Base-by-base conservation (phyloP, 1,284 basidiomycete genomes). In the Ceratobasidium sp. region DNA sequence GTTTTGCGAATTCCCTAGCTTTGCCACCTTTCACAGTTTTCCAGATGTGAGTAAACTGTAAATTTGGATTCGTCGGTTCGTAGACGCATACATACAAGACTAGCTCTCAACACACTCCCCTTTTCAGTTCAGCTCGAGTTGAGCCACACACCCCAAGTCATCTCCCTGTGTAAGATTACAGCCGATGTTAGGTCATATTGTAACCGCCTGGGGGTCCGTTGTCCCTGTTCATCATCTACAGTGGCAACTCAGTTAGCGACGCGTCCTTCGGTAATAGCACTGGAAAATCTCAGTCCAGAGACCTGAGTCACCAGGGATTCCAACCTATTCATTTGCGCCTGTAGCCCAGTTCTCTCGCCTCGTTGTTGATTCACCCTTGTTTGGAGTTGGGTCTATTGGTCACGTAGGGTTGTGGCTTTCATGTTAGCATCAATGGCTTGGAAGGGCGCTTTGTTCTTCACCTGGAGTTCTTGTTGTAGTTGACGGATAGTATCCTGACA, bases 181-280 rank as follows among this genome's bases (percentile, higher is more conserved):
- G 20, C 20, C 15, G 8, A 50, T 5, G 13, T 50, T 25, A 50
- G 27, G 49, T 20, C 20, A 50, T 50, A 13, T 50, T 5, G 27
- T 20, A 4, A 27, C n/a, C n/a, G n/a, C n/a, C n/a, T n/a, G 27
- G 20, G 13, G 8, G 13, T 13, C 27, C 49, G 20, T 50, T 13
- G 49, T 50, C 49, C 49, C 15, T 50, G n/a, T 50, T 50, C 49
- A 50, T 50, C 49, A 50, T 29, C 49, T 50, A 49, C 38, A 40
- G 38, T 40, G 38, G 17, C 17, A 45, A 22, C 43, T 15, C 6
- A 15, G 4, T 45, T 22, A 17, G 22, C 38, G 17, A 40, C 38
- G 38, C 17, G 38, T 8, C 8, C 8, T 40, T 40, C 17, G 17
- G 38, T 40, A 40, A 40, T 10, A 40, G 17, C 17, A 10, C 10